Evolutionary conservation across 257 asterid species (phyloP), one percentile per base, ranked within the genome.

Genomic region (Solanum bukasovii): DNA sequence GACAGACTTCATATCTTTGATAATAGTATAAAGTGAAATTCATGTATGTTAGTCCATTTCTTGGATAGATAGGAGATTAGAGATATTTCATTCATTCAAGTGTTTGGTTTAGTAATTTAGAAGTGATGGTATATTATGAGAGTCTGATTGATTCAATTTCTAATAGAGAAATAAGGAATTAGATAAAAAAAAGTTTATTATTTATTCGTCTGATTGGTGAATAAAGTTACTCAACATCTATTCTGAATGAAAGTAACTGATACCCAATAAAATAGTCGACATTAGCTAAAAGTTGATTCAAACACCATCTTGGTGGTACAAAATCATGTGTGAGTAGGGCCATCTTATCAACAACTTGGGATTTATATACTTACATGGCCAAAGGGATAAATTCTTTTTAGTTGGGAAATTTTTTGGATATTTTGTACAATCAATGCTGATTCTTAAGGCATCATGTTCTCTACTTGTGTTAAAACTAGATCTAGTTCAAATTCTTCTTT

Each of bases 401-500:
- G 84, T 71, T 70, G 79, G 63, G 33, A 20, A 9, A 4, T 35
- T 9, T 35, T 71, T 56, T 85, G 27, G 40, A 85, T 38, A 38
- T 10, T 85, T 49, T 52, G 87, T 68, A 83, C 77, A 70, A 70
- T 70, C 87, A 56, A 21, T 52, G 75, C 46, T 88, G 89, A 71
- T 88, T 88, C 84, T 77, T 46, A 42, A 72, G 85, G 90, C 85
- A 83, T 88, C 87, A 56, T 88, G 85, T 88, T 88, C 88, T 35
- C 29, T 34, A 46, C 18, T 79, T 49, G 70, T 81, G 31, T 49
- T 27, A 16, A 27, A 18, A 81, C 40, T 44, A 81, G 85, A 21
- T 68, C 21, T 56, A 16, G 40, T 81, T 49, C 27, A 81, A 18
- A 29, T 49, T 81, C 70, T 65, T 81, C 56, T 34, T 35, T 81